Conservation (phyloP, 805 yeast species). For the Zygoascus bituminiphila region DNA sequence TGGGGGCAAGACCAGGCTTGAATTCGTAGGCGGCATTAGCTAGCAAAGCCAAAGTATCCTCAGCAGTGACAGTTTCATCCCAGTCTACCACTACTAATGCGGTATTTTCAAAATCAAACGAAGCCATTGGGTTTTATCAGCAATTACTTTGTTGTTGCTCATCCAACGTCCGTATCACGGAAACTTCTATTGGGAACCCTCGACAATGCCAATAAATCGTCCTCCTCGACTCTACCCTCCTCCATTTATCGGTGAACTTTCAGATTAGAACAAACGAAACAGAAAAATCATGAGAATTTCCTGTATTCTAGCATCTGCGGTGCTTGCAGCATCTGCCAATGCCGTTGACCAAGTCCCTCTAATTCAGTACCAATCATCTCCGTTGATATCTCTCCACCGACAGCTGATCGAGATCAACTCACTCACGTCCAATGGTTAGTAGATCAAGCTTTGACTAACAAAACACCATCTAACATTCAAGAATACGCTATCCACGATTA, state of each 20-base stretch:
- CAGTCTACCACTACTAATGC: slow-evolving; percentile 44
- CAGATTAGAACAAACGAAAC: no score
- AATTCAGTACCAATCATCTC: background rate
- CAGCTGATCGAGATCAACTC: slow-evolving; percentile 1
- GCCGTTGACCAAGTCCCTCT: background rate
- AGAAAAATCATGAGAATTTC: background rate
- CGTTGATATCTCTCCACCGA: background rate
- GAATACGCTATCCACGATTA: slow-evolving; percentile 31
- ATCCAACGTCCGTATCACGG: background rate
- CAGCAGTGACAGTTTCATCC: slow-evolving; percentile 56
- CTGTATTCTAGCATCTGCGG: background rate
- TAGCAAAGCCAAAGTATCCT: slow-evolving; percentile 47
- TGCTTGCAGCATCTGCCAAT: background rate
- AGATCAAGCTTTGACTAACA: no score
- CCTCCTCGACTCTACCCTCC: background rate
- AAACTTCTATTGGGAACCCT: background rate
- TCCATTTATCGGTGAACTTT: no score
- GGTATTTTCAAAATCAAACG: slow-evolving; percentile 3
- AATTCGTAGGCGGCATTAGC: slow-evolving; percentile 39
- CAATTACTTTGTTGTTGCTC: background rate
- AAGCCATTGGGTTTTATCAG: background rate
- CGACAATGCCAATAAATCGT: background rate
- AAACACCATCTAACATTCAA: no score
- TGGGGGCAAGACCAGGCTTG: slow-evolving; percentile 33
- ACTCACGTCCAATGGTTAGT: background rate